Conservation (phyloP, 1,284 basidiomycete species). For the Ustilago bromivora region DNA sequence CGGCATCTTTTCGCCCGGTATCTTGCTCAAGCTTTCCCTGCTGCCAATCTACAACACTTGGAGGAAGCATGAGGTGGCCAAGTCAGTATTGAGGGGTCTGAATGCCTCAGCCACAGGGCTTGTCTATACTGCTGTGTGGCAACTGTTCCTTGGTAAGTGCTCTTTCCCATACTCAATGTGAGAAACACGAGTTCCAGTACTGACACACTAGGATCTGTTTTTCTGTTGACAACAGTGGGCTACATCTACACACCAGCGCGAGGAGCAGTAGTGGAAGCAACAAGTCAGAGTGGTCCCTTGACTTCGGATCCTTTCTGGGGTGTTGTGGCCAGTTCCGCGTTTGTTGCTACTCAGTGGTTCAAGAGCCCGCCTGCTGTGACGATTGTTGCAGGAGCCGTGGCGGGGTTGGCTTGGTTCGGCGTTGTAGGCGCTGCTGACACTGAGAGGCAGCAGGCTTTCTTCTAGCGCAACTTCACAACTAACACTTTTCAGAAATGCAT, state of each 20-base stretch:
- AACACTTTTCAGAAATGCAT: neutral
- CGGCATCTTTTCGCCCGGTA: slow-evolving; percentile 69
- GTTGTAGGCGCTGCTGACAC: slow-evolving; percentile 58
- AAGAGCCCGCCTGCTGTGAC: slow-evolving; percentile 69
- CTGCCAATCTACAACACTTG: slow-evolving; percentile 73
- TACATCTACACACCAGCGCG: slow-evolving; percentile 67
- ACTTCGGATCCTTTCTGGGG: slow-evolving; percentile 72
- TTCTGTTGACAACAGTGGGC: slow-evolving; percentile 46
- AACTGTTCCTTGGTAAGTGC: slow-evolving; percentile 70
- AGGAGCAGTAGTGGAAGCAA: slow-evolving; percentile 29
- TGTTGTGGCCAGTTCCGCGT: slow-evolving; percentile 68
- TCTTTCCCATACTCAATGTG: neutral
- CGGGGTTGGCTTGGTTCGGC: slow-evolving; percentile 71
- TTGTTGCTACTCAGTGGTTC: slow-evolving; percentile 66
- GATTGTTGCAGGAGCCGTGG: slow-evolving; percentile 70
- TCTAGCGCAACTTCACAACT: slow-evolving; percentile 7
- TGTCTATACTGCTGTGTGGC: slow-evolving; percentile 75
- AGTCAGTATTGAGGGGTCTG: slow-evolving; percentile 73
- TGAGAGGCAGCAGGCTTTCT: slow-evolving; percentile 43
- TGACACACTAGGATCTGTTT: neutral
- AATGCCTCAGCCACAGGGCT: slow-evolving; percentile 75
- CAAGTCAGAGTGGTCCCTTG: slow-evolving; percentile 68
- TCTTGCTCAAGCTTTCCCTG: slow-evolving; percentile 74
- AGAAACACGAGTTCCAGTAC: neutral
- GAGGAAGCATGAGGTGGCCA: slow-evolving; percentile 71